A percentile compares a stretch with the other conserved stretches of the same genome.
Conservation (phyloP, 305 asterid genomes). For the Solanum hybrid region DNA sequence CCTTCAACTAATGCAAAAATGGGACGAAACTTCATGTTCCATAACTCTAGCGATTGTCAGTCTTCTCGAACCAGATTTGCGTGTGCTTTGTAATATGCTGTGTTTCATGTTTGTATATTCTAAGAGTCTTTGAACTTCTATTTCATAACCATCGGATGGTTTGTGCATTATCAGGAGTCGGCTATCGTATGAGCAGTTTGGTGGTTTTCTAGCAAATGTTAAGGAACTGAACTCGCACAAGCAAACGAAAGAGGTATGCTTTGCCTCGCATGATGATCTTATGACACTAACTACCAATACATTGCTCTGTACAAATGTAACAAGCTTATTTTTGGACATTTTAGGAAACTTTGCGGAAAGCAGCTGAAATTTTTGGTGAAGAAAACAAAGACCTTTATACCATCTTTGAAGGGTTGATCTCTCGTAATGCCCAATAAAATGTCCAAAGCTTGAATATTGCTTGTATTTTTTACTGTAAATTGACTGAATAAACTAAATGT, state of each 20-base stretch:
- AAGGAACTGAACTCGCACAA: conserved; percentile 93
- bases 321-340: neutral
- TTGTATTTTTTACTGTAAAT: conserved; percentile 4
- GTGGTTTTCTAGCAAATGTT: conserved; percentile 81
- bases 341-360: conserved; percentile 79
- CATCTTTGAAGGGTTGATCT: conserved; percentile 73
- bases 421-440: conserved; percentile 52
- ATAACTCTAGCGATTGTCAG: neutral
- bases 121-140: neutral
- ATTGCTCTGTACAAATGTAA: neutral
- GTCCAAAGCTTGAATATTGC: neutral
- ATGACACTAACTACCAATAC: neutral
- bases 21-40: neutral
- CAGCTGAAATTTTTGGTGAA: conserved; percentile 75
- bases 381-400: conserved; percentile 80
- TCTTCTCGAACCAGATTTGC: neutral
- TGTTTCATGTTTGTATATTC: neutral
- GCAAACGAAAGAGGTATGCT: conserved; percentile 77
- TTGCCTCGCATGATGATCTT: neutral
- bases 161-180: conserved; percentile 39
- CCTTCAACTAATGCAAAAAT: neutral
- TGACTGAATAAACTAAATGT: neutral
- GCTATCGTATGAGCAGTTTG: conserved; percentile 83
- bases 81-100: neutral
- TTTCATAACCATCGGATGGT: neutral